These are phyloP conservation scores for Cladophialophora carrionii DNA, from an alignment of 2,329 filamentous ascomycete species.

Conservation along the genomic window DNA sequence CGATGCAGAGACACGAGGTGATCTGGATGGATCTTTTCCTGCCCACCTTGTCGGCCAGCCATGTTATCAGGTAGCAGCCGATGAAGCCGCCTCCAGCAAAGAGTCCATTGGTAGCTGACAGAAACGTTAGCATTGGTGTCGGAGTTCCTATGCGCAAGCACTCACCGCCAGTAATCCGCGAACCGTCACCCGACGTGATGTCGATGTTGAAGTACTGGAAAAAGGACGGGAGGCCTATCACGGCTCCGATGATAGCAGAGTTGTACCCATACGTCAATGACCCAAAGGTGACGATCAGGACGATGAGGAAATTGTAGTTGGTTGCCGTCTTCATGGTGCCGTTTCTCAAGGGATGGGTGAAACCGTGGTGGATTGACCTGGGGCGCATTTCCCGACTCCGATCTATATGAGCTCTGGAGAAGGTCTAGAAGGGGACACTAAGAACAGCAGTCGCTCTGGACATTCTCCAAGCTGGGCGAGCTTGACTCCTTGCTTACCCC, in stretches of 20 bases:
- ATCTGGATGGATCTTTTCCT: slow-evolving; percentile 28
- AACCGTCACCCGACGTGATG: slow-evolving; percentile 23
- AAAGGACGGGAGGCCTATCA: slow-evolving; percentile 33
- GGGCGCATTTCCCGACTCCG: not conserved
- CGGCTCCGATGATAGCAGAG: slow-evolving; percentile 33
- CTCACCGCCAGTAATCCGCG: slow-evolving; percentile 28
- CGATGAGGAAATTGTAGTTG: slow-evolving; percentile 30
- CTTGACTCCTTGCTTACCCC: slow-evolving; percentile 10
- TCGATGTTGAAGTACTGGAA: slow-evolving; percentile 51
- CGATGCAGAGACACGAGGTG: slow-evolving; percentile 27
- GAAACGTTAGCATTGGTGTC: slow-evolving; percentile 8
- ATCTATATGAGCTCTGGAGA: slow-evolving; percentile 8
- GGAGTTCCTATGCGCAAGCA: not conserved
- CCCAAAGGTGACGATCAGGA: slow-evolving; percentile 33
- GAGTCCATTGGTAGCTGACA: slow-evolving; percentile 31
- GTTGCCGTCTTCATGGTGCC: slow-evolving; percentile 14
- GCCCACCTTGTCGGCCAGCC: slow-evolving; percentile 27
- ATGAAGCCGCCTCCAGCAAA: slow-evolving; percentile 30
- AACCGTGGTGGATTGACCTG: not conserved
- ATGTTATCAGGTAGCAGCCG: slow-evolving; percentile 29
- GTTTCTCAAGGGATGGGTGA: not conserved
- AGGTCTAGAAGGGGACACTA: not conserved
- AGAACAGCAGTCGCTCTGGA: not conserved
- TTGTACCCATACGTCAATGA: slow-evolving; percentile 36
- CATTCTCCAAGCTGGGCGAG: slow-evolving; percentile 14